These are phyloP conservation scores for Boletales sp. DNA, from an alignment of 768 basidiomycete genomes.

Conservation along the genomic window DNA sequence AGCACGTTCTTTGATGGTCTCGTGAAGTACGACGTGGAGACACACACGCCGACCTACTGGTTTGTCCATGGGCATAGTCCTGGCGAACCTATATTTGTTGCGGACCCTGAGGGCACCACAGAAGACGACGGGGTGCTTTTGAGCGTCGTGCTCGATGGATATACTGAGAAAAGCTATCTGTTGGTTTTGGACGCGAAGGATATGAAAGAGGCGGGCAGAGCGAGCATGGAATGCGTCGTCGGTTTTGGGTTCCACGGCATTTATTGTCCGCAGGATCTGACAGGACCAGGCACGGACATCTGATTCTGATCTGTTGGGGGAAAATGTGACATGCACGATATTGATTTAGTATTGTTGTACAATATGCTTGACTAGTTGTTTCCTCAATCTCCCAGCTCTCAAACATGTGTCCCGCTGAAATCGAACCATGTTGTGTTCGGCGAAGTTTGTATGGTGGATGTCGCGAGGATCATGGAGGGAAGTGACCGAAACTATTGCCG, in stretches of 20 bases:
- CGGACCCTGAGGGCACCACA: slow-evolving; percentile 21
- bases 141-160: slow-evolving; percentile 35
- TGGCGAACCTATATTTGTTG: slow-evolving; percentile 37
- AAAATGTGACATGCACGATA: neutral
- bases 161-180: slow-evolving; percentile 29
- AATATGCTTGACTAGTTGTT: neutral
- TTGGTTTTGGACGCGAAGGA: slow-evolving; percentile 34
- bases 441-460: no score
- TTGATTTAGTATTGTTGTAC: slow-evolving; percentile 2
- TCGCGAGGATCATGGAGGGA: neutral
- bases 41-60: slow-evolving; percentile 25
- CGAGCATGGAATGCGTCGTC: slow-evolving; percentile 30
- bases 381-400: neutral
- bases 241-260: slow-evolving; percentile 37
- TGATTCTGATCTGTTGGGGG: slow-evolving; percentile 4
- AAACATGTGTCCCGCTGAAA: no score
- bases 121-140: slow-evolving; percentile 39
- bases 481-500: neutral
- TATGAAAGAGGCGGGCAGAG: slow-evolving; percentile 36
- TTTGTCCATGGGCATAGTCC: slow-evolving; percentile 27
- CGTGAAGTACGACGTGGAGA: slow-evolving; percentile 34
- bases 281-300: slow-evolving; percentile 18
- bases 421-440: no score
- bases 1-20: slow-evolving; percentile 34
- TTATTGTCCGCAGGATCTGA: slow-evolving; percentile 10